These are phyloP conservation scores for Corynascus novoguineensis DNA, from an alignment of 495 filamentous ascomycete genomes.

Conservation along the genomic window DNA sequence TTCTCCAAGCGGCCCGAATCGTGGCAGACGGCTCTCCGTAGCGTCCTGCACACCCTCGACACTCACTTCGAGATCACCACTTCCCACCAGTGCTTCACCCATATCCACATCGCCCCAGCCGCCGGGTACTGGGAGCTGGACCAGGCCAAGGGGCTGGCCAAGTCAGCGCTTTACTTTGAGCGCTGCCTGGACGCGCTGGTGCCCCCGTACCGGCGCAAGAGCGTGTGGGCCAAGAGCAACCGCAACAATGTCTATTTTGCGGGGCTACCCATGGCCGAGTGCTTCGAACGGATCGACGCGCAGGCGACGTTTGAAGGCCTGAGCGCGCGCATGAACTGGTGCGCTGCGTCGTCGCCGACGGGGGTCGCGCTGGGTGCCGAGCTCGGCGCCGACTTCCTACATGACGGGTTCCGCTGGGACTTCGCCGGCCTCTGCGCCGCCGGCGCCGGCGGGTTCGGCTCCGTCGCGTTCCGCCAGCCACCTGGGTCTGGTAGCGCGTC, in stretches of 20 bases:
- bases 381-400: constrained; percentile 16
- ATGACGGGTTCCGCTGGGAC: constrained; percentile 25
- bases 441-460: constrained; percentile 16
- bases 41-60: constrained; percentile 22
- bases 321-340: constrained; percentile 27
- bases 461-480: constrained; percentile 27
- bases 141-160: constrained; percentile 24
- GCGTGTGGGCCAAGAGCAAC: constrained; percentile 31
- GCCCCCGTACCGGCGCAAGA: constrained; percentile 22
- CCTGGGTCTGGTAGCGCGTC: constrained; percentile 14
- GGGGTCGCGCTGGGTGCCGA: constrained; percentile 16
- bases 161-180: constrained; percentile 29
- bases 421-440: constrained; percentile 15
- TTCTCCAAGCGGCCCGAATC: constrained; percentile 19
- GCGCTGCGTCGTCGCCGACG: constrained; percentile 19
- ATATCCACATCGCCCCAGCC: constrained; percentile 25
- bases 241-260: constrained; percentile 23
- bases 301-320: constrained; percentile 10
- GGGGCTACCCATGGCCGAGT: constrained; percentile 11
- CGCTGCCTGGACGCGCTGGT: constrained; percentile 29
- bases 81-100: constrained; percentile 26
- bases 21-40: constrained; percentile 18
- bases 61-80: constrained; percentile 25
- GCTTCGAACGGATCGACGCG: constrained; percentile 16
- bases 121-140: constrained; percentile 20